Conservation (phyloP, 2,329 filamentous ascomycete genomes). For the Xylaria digitata region DNA sequence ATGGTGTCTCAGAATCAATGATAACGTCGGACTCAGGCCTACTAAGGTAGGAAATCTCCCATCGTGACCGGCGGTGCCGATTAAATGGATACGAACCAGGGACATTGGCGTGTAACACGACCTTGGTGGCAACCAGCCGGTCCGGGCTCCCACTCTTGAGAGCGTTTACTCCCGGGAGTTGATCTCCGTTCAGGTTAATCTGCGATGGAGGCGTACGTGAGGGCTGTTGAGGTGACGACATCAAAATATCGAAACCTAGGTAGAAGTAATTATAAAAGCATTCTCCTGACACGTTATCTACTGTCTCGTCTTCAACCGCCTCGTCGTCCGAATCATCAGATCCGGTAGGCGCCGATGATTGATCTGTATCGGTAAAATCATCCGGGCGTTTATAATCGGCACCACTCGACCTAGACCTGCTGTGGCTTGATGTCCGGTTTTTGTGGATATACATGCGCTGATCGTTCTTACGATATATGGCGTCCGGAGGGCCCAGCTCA, state of each 20-base stretch:
- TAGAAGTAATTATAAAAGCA: conserved; percentile 99
- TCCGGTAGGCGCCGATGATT: conserved; percentile 76
- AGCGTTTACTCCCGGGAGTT: conserved; percentile 46
- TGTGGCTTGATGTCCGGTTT: conserved; percentile 65
- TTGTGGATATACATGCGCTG: conserved; percentile 89
- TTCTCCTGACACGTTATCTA: conserved; percentile 71
- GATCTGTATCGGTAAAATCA: conserved; percentile 76
- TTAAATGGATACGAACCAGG: conserved; percentile 98
- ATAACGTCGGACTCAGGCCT: conserved; percentile 57
- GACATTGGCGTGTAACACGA: conserved; percentile 94
- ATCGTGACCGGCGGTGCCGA: conserved; percentile 87
- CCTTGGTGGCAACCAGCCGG: conserved; percentile 84
- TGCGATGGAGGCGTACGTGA: conserved; percentile 71
- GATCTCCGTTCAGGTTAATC: conserved; percentile 42
- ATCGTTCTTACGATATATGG: conserved; percentile 92
- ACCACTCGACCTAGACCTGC: conserved; percentile 59
- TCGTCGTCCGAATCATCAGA: conserved; percentile 76
- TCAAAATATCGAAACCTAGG: conserved; percentile 90
- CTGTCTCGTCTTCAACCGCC: conserved; percentile 66
- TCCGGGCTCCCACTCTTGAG: conserved; percentile 63
- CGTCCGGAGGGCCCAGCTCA: conserved; percentile 91
- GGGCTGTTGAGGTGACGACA: conserved; percentile 78
- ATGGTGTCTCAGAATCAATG: conserved; percentile 81
- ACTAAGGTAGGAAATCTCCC: conserved; percentile 75
- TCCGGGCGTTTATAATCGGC: conserved; percentile 61